Conservation (phyloP, 331 rosid genomes). For the Malus hybrid region DNA sequence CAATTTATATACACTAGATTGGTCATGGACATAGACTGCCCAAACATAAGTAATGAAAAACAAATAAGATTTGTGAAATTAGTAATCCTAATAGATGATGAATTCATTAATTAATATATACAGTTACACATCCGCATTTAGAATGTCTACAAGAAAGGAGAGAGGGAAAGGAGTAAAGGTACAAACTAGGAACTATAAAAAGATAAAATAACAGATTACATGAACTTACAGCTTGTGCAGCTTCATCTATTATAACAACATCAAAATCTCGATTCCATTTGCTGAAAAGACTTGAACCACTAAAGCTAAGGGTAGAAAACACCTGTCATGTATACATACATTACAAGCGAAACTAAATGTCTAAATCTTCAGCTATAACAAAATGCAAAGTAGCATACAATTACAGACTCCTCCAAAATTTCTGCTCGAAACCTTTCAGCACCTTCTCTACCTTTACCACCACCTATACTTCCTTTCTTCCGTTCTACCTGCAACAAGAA, state of each 20-base stretch:
- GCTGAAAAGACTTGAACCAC: slow-evolving; percentile 68
- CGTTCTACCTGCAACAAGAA: slow-evolving; percentile 52
- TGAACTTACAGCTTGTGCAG: slow-evolving; percentile 93
- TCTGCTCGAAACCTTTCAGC: slow-evolving; percentile 53
- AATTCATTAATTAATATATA: not conserved
- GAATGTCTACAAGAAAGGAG: not conserved
- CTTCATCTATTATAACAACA: slow-evolving; percentile 93
- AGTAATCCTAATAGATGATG: too few relatives aligned
- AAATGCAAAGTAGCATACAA: slow-evolving; percentile 43
- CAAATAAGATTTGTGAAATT: not conserved
- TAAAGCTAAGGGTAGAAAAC: slow-evolving; percentile 91
- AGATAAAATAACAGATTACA: not conserved
- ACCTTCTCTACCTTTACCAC: slow-evolving; percentile 46
- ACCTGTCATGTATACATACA: slow-evolving; percentile 52
- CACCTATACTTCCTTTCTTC: slow-evolving; percentile 35
- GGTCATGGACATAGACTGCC: not conserved
- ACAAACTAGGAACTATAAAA: not conserved
- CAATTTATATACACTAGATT: not conserved
- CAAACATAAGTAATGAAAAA: not conserved
- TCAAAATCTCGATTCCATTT: slow-evolving; percentile 74
- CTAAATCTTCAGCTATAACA: not conserved
- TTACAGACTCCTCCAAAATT: slow-evolving; percentile 84
- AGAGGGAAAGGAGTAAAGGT: not conserved
- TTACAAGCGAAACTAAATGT: slow-evolving; percentile 13
- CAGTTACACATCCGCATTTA: not conserved